Conservation (phyloP, 2,329 filamentous ascomycete species). For the Fusarium temperatum region DNA sequence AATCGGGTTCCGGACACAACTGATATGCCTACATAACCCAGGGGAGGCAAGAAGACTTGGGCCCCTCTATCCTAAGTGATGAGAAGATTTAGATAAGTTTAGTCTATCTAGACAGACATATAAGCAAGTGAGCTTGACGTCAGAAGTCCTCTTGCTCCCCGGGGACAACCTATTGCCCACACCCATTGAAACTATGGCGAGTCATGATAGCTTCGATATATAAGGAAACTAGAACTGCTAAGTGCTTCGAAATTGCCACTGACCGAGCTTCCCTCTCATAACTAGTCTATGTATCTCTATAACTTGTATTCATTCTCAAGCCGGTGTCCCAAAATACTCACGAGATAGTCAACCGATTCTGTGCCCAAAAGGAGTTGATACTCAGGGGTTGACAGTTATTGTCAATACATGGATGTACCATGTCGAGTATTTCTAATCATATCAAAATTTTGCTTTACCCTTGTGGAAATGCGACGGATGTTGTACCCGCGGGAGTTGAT, state of each 20-base stretch:
- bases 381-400: background rate
- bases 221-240: background rate
- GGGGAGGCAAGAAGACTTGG: background rate
- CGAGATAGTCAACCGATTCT: background rate
- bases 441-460: conserved; percentile 6
- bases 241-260: background rate
- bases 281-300: background rate
- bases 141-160: background rate
- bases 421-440: background rate
- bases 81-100: background rate
- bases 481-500: conserved; percentile 2
- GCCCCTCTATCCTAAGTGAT: no score
- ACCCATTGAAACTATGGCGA: background rate
- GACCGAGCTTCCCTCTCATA: background rate
- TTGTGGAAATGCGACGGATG: conserved; percentile 1
- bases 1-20: background rate
- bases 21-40: background rate
- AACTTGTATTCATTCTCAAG: background rate
- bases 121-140: background rate
- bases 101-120: background rate
- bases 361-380: background rate
- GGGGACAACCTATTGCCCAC: background rate
- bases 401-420: background rate
- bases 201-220: background rate
- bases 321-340: background rate